Conservation (phyloP, 1,284 basidiomycete species). For the Phellopilus nigrolimitatus region DNA sequence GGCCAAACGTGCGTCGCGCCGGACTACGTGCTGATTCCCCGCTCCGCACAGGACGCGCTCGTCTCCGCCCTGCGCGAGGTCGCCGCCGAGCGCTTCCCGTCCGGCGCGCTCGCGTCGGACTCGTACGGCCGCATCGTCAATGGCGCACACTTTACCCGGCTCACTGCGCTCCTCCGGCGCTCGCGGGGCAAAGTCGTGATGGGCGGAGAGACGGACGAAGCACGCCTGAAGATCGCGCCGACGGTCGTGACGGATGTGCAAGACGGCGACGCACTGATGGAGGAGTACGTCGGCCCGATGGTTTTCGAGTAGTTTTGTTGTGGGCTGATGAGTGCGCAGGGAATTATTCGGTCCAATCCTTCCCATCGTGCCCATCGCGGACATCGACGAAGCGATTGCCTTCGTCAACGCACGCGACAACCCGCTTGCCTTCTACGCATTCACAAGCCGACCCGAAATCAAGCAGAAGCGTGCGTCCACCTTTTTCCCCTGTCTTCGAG, state of each 20-base stretch:
- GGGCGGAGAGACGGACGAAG: constrained; percentile 37
- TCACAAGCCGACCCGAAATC: constrained; percentile 30
- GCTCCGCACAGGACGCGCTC: constrained; percentile 37
- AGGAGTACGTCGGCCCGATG: constrained; percentile 30
- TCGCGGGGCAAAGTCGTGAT: constrained; percentile 42
- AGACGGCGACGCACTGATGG: constrained; percentile 37
- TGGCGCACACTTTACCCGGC: constrained; percentile 36
- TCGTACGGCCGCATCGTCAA: constrained; percentile 36
- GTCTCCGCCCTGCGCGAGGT: constrained; percentile 35
- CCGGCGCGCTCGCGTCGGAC: constrained; percentile 31
- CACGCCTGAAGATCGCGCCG: constrained; percentile 28
- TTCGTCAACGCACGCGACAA: constrained; percentile 32
- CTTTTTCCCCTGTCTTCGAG: constrained; percentile 29
- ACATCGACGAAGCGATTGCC: constrained; percentile 34
- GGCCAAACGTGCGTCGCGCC: too few species aligned
- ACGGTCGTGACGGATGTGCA: constrained; percentile 33
- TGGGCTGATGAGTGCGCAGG: constrained; percentile 19
- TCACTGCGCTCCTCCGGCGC: constrained; percentile 33
- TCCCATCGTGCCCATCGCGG: constrained; percentile 41
- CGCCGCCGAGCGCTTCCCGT: constrained; percentile 23
- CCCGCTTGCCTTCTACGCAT: constrained; percentile 40
- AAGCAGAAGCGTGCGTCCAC: constrained; percentile 31
- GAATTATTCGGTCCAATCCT: constrained; percentile 49
- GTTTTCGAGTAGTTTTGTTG: neutral
- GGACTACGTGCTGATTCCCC: constrained; percentile 44